Percentiles rank a stretch among this genome's conserved stretches.
phyloP scores from a whole-genome alignment of 192 early-diverging fungal genomes.

The Coemansia interrupta region DNA sequence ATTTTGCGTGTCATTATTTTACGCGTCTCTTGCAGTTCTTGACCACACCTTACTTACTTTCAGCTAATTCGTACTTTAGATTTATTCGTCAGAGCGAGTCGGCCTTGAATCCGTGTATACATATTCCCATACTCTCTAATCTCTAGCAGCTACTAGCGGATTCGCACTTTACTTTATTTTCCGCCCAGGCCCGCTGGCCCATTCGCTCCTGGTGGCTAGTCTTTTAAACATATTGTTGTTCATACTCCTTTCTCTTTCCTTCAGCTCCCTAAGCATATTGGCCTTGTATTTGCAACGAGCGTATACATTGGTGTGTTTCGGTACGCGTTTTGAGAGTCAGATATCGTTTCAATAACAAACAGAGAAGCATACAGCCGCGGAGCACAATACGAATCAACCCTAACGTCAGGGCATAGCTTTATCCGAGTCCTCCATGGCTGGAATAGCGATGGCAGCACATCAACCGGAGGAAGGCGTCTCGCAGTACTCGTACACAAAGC shows the following conservation, averaged over 20 bases:
- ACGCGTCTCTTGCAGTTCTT: too few relatives aligned
- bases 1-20: too few relatives aligned
- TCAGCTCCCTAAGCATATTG: background rate
- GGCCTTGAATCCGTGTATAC: background rate
- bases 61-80: too few relatives aligned
- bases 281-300: background rate
- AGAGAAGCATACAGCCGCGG: too few relatives aligned
- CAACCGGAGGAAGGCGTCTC: slow-evolving; percentile 30
- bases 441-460: slow-evolving; percentile 34
- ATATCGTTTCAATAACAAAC: too few relatives aligned
- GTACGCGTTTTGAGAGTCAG: too few relatives aligned
- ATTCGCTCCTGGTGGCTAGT: background rate
- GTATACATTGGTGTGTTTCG: background rate
- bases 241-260: background rate
- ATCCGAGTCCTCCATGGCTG: slow-evolving; percentile 26
- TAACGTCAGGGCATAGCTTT: too few relatives aligned
- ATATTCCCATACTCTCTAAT: background rate
- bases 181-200: background rate
- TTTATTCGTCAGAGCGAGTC: background rate
- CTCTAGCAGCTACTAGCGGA: background rate
- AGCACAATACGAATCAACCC: too few relatives aligned
- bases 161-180: slow-evolving; percentile 2
- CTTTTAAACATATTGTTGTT: background rate
- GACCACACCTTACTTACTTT: too few relatives aligned
- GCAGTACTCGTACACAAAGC: slow-evolving; percentile 27